Conservation (phyloP, 139 green algal genomes). For the Spirogloea muscicola region DNA sequence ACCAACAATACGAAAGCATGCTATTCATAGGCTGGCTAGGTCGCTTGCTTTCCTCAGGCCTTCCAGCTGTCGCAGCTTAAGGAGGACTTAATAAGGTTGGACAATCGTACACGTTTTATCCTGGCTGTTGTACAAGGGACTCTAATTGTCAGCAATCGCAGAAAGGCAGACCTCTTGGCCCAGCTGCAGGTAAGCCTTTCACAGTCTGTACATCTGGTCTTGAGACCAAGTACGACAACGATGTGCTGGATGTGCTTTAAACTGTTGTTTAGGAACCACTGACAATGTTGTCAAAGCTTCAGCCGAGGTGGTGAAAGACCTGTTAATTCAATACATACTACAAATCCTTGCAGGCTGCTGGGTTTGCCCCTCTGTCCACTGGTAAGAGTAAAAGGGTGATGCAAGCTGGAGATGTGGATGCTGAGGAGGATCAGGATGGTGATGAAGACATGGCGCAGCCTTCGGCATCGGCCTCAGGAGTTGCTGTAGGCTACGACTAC, state of each 20-base stretch:
- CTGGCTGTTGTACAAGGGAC: conserved; percentile 74
- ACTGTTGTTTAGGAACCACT: no score
- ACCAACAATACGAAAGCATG: no score
- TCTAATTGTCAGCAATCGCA: conserved; percentile 76
- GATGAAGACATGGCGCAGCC: conserved; percentile 6
- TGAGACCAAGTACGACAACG: conserved; percentile 10
- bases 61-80: conserved; percentile 25
- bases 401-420: neutral
- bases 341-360: neutral
- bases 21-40: neutral
- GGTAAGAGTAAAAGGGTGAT: neutral
- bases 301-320: neutral
- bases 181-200: conserved; percentile 64
- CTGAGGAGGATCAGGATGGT: conserved; percentile 51
- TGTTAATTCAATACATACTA: no score
- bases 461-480: conserved; percentile 2
- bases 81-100: conserved; percentile 66
- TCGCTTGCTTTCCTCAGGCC: neutral
- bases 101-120: conserved; percentile 89
- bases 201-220: neutral
- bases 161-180: conserved; percentile 71
- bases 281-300: conserved; percentile 3
- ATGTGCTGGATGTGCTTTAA: no score
- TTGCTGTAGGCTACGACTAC: conserved; percentile 78
- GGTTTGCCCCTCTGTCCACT: neutral